Percentiles rank a stretch among this genome's conserved stretches.
These are phyloP conservation scores for Neurospora sp. DNA, from an alignment of 495 filamentous ascomycete genomes.

Conservation along the genomic window DNA sequence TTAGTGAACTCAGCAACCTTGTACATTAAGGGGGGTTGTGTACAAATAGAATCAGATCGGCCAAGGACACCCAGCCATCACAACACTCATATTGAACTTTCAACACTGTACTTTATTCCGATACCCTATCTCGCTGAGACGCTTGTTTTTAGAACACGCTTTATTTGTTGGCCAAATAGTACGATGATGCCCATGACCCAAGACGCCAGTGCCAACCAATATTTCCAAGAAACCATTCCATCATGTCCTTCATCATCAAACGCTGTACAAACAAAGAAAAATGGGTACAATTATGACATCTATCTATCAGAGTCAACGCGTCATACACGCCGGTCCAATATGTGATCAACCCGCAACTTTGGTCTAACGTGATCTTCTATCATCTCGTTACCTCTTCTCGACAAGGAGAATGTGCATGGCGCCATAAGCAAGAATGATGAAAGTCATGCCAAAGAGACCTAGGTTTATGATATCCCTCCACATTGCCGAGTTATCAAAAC, in stretches of 20 bases:
- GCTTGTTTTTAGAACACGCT: background rate
- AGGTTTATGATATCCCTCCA: constrained; percentile 81
- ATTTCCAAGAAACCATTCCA: background rate
- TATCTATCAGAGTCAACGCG: background rate
- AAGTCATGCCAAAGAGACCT: constrained; percentile 68
- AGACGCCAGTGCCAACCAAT: background rate
- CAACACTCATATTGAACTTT: background rate
- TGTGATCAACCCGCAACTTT: background rate
- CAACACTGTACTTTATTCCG: background rate
- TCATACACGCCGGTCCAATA: background rate
- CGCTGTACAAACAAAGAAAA: background rate
- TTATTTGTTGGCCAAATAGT: background rate
- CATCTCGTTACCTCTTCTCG: constrained; percentile 59
- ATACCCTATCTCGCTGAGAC: background rate
- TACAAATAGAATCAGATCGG: constrained; percentile 16
- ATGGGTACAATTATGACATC: background rate
- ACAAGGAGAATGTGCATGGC: constrained; percentile 93
- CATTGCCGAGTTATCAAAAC: constrained; percentile 72
- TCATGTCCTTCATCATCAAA: background rate
- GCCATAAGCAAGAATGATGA: constrained; percentile 78
- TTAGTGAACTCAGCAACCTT: background rate
- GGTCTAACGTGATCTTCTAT: background rate
- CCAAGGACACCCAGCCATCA: background rate
- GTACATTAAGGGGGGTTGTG: constrained; percentile 5
- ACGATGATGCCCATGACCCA: background rate